Evolutionary conservation across 805 yeast genomes (phyloP).

Genomic region (Yamadazyma takamatsuzukensis): DNA sequence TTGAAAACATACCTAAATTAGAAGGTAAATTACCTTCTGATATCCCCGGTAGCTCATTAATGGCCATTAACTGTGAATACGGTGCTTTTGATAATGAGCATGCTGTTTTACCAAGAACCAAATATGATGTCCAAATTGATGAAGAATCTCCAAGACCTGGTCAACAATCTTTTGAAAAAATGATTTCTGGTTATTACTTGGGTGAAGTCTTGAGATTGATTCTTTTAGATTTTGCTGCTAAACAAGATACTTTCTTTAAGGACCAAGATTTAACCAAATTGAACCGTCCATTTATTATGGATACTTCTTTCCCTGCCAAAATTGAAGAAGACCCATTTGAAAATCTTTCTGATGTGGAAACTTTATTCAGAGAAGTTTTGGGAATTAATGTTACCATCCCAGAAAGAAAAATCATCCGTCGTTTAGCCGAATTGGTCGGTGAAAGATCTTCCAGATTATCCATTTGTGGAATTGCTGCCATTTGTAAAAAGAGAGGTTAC

Average conservation of each 20-base stretch:
- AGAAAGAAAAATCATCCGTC: slow-evolving; percentile 80
- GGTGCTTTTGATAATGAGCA: slow-evolving; percentile 97
- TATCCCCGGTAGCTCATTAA: slow-evolving; percentile 58
- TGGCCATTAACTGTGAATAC: slow-evolving; percentile 98
- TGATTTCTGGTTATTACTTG: slow-evolving; percentile 94
- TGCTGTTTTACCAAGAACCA: slow-evolving; percentile 78
- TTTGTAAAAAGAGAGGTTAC: slow-evolving; percentile 80
- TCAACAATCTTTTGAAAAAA: slow-evolving; percentile 93
- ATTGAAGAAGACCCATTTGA: slow-evolving; percentile 89
- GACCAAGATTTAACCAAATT: slow-evolving; percentile 65
- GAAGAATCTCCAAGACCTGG: slow-evolving; percentile 90
- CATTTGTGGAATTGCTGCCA: slow-evolving; percentile 93
- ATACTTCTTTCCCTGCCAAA: slow-evolving; percentile 82
- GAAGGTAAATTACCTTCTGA: slow-evolving; percentile 66
- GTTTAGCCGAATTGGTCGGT: slow-evolving; percentile 82
- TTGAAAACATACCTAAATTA: slow-evolving; percentile 73
- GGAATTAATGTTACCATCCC: slow-evolving; percentile 63
- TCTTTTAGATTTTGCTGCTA: slow-evolving; percentile 64
- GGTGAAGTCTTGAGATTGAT: slow-evolving; percentile 88
- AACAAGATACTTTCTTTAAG: slow-evolving; percentile 60
- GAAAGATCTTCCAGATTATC: slow-evolving; percentile 90
- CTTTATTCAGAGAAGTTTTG: slow-evolving; percentile 57
- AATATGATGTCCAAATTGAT: slow-evolving; percentile 79
- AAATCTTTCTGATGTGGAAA: slow-evolving; percentile 71
- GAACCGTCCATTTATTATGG: slow-evolving; percentile 67